phyloP scores from a whole-genome alignment of 106 monocot species.

The Acanthochlamys bracteata region DNA sequence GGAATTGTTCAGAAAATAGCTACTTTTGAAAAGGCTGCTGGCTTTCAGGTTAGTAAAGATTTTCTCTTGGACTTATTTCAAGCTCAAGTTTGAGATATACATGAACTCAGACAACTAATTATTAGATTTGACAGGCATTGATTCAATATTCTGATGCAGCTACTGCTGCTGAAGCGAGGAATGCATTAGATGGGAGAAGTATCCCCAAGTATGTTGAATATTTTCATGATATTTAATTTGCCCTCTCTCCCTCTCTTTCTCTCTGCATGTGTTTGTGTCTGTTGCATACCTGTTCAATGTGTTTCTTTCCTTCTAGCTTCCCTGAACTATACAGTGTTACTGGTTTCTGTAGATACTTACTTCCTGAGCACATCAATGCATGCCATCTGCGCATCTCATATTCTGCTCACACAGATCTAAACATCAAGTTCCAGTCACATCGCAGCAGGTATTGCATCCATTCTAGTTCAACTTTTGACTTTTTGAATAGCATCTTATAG shows the following conservation, averaged over 20 bases:
- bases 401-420: constrained; percentile 97
- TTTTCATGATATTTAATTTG: constrained; percentile 8
- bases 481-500: too few relatives aligned
- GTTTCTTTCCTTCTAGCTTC: too few relatives aligned
- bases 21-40: constrained; percentile 77
- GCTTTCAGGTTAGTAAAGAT: constrained; percentile 48
- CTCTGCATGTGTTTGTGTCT: neutral
- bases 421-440: constrained; percentile 97
- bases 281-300: neutral
- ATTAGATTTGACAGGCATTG: constrained; percentile 36
- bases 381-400: constrained; percentile 87
- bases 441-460: constrained; percentile 69
- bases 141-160: constrained; percentile 69
- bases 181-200: constrained; percentile 73
- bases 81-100: neutral
- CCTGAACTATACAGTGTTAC: too few relatives aligned
- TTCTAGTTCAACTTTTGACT: too few relatives aligned
- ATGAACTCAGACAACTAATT: neutral
- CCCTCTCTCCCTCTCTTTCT: neutral
- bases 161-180: constrained; percentile 52
- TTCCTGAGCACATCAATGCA: constrained; percentile 73
- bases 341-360: constrained; percentile 58
- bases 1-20: constrained; percentile 80
- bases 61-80: neutral
- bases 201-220: constrained; percentile 47